phyloP scores from a whole-genome alignment of 1,284 basidiomycete genomes.

The Pholiota adiposa region DNA sequence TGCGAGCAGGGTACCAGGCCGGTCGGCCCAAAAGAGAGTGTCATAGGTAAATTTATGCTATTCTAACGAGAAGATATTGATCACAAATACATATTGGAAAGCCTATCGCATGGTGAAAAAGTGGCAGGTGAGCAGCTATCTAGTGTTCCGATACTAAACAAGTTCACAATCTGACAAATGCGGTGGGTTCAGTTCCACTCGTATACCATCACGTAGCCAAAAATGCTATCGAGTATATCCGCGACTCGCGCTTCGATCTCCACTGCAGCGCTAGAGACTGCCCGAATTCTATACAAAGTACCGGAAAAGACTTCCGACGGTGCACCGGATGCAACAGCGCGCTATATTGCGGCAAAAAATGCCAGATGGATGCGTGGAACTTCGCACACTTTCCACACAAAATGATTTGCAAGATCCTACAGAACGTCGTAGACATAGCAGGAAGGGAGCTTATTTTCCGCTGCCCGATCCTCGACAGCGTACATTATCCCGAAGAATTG shows the following conservation, averaged over 20 bases:
- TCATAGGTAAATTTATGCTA: no score
- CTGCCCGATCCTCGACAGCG: neutral
- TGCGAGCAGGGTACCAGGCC: no score
- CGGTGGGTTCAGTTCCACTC: neutral
- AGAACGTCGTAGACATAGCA: neutral
- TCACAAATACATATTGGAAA: no score
- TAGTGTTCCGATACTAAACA: no score
- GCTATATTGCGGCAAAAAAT: constrained; percentile 3
- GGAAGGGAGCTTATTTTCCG: neutral
- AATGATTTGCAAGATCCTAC: neutral
- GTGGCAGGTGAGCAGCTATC: no score
- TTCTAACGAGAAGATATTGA: neutral
- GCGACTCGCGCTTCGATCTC: neutral
- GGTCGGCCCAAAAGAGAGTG: no score
- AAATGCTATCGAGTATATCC: neutral
- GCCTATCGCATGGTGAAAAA: no score
- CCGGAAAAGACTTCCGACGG: neutral
- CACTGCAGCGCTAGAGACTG: neutral
- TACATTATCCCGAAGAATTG: no score
- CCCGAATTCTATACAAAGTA: constrained; percentile 3
- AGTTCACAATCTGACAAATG: neutral
- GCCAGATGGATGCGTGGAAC: neutral
- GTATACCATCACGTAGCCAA: neutral
- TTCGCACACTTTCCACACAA: neutral
- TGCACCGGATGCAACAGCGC: neutral